Evolutionary conservation across 2,329 filamentous ascomycete genomes (phyloP).

Genomic region (Akanthomyces muscarius): DNA sequence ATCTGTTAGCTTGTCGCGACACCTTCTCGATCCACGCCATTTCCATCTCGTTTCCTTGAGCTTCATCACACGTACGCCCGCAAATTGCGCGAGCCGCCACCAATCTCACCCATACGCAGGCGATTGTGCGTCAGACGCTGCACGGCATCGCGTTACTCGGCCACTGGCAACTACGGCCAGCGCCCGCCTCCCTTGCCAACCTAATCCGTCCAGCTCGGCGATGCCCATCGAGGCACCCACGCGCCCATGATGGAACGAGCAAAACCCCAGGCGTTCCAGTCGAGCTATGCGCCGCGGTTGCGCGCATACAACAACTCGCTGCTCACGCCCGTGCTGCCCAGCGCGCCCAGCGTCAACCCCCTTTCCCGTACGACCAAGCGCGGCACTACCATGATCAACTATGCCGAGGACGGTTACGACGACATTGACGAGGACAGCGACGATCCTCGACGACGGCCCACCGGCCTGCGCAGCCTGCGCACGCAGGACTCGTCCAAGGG

Average conservation of each 20-base stretch:
- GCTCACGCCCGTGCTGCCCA: conserved; percentile 76
- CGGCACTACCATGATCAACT: conserved; percentile 94
- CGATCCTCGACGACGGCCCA: conserved; percentile 71
- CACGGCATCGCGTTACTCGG: not conserved
- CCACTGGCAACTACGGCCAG: not conserved
- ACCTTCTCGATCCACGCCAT: conserved; percentile 12
- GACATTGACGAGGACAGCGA: conserved; percentile 71
- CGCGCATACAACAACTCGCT: conserved; percentile 90
- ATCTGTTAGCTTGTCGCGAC: conserved; percentile 15
- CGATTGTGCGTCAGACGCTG: not conserved
- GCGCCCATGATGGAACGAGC: conserved; percentile 45
- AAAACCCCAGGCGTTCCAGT: conserved; percentile 79
- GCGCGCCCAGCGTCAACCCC: conserved; percentile 58
- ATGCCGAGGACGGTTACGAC: conserved; percentile 93
- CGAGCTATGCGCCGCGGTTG: conserved; percentile 85
- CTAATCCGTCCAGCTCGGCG: not conserved
- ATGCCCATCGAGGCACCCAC: conserved; percentile 11
- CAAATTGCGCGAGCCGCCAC: not conserved
- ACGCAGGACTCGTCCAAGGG: conserved; percentile 66
- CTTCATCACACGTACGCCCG: conserved; percentile 5
- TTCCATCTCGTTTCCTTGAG: conserved; percentile 4
- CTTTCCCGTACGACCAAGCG: conserved; percentile 88
- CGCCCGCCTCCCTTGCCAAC: conserved; percentile 6
- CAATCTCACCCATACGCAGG: not conserved
- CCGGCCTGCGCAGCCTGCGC: conserved; percentile 77